Conservation (phyloP, 169 alveolate genomes). For the Plasmodium malariae region DNA sequence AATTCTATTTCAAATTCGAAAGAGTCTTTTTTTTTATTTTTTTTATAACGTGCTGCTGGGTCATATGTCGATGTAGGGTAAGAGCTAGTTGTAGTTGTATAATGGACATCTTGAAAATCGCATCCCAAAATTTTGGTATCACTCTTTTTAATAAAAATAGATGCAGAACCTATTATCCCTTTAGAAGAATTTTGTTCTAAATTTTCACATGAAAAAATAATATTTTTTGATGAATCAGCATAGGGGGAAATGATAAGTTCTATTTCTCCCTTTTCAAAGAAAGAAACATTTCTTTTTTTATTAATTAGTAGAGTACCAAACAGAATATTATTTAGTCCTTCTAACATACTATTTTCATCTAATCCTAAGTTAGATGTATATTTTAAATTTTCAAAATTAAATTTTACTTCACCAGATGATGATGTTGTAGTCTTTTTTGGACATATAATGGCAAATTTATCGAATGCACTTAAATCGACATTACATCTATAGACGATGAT, state of each 20-base stretch:
- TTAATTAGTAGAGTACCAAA: constrained; percentile 40
- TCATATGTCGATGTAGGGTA: not conserved
- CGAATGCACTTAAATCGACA: constrained; percentile 42
- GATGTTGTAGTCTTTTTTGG: not conserved
- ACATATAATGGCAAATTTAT: constrained; percentile 34
- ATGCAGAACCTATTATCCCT: constrained; percentile 34
- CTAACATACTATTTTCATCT: constrained; percentile 3
- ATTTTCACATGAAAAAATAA: constrained; percentile 49
- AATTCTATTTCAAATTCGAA: constrained; percentile 58
- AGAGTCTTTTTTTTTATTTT: constrained; percentile 2
- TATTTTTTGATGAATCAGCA: constrained; percentile 38
- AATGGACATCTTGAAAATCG: constrained; percentile 29
- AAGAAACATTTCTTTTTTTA: constrained; percentile 31
- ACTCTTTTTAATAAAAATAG: constrained; percentile 63
- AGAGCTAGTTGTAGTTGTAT: not conserved
- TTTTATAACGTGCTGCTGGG: not conserved
- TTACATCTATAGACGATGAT: constrained; percentile 39
- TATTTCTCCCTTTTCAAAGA: constrained; percentile 49
- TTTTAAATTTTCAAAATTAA: not conserved
- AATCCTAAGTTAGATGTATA: constrained; percentile 49
- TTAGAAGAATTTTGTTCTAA: constrained; percentile 13
- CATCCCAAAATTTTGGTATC: constrained; percentile 69
- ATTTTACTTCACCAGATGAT: no score
- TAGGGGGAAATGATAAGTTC: constrained; percentile 58
- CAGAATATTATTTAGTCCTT: constrained; percentile 19